phyloP scores from a whole-genome alignment of 306 rosid species.

The Cucurbita maxima region DNA sequence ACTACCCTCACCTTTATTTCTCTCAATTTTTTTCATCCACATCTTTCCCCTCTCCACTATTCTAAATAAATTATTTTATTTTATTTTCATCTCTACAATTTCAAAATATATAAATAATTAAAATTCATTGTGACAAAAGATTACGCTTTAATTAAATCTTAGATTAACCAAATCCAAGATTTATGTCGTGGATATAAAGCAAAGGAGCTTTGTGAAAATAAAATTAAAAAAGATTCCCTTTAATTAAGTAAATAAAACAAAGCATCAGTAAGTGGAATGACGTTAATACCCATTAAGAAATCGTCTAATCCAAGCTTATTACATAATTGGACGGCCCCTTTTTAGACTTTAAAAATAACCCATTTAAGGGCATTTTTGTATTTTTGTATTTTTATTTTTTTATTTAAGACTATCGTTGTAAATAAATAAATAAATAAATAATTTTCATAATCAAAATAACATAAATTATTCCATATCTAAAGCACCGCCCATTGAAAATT shows the following conservation, averaged over 20 bases:
- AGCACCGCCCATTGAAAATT: too few species aligned
- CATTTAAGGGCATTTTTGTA: too few species aligned
- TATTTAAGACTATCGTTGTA: too few species aligned
- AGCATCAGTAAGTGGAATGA: neutral
- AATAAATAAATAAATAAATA: too few species aligned
- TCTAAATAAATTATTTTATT: neutral
- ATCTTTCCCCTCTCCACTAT: neutral
- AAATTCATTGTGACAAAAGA: neutral
- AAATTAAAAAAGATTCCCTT: neutral
- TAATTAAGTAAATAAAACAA: neutral
- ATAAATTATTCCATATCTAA: too few species aligned
- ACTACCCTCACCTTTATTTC: neutral
- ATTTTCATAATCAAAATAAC: too few species aligned
- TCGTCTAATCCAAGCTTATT: neutral
- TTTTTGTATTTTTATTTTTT: too few species aligned
- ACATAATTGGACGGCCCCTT: neutral
- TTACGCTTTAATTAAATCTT: neutral
- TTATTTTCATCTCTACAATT: too few species aligned
- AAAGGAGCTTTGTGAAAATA: neutral
- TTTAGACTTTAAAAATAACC: neutral
- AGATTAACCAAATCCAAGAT: neutral
- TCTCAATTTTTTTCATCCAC: neutral
- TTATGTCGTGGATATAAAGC: neutral
- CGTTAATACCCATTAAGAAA: neutral
- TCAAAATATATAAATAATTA: neutral